phyloP scores from a whole-genome alignment of 225 moss, liverwort and hornwort species.

The Asterella californica region DNA sequence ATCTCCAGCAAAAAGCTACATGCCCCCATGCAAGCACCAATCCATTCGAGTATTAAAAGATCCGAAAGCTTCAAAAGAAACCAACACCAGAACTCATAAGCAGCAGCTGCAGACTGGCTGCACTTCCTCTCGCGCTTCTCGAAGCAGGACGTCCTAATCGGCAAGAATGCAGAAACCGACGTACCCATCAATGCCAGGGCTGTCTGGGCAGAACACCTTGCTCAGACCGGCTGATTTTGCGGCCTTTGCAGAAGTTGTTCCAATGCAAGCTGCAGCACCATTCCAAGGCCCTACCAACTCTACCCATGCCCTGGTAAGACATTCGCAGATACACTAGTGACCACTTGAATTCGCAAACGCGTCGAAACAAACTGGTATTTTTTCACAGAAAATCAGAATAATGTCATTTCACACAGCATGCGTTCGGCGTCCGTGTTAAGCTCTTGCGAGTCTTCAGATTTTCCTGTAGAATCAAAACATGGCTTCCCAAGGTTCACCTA shows the following conservation, averaged over 20 bases:
- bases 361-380: not conserved
- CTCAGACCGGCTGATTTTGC: slow-evolving; percentile 78
- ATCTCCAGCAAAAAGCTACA: too few relatives aligned
- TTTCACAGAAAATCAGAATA: not conserved
- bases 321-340: not conserved
- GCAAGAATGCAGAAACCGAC: not conserved
- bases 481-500: not conserved
- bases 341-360: not conserved
- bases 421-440: not conserved
- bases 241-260: slow-evolving; percentile 81
- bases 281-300: slow-evolving; percentile 75
- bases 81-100: too few relatives aligned
- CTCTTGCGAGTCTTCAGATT: not conserved
- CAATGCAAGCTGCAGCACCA: slow-evolving; percentile 94
- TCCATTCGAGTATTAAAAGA: too few relatives aligned
- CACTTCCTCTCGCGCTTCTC: too few relatives aligned
- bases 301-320: slow-evolving; percentile 74
- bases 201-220: slow-evolving; percentile 76
- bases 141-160: too few relatives aligned
- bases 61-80: too few relatives aligned
- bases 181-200: slow-evolving; percentile 91
- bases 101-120: too few relatives aligned
- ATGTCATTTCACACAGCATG: not conserved
- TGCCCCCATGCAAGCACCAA: too few relatives aligned
- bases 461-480: not conserved